Evolutionary conservation across 768 basidiomycete genomes (phyloP).

Genomic region (Cystobasidium tubakii): DNA sequence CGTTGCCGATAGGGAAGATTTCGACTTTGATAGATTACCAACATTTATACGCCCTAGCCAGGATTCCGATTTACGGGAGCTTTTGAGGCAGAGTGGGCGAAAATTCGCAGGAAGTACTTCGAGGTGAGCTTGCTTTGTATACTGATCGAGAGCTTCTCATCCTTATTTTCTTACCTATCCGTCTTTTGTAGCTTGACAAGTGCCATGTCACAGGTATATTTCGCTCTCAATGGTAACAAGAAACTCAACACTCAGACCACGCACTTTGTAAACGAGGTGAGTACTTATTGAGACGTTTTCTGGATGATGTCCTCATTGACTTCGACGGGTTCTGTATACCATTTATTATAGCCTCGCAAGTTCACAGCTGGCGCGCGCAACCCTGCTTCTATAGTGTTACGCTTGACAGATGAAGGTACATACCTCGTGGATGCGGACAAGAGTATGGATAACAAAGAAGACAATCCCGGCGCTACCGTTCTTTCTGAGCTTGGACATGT

Average conservation of each 20-base stretch:
- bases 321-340: too few relatives aligned
- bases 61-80: slow-evolving; percentile 59
- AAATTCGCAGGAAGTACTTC: slow-evolving; percentile 79
- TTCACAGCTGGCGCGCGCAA: slow-evolving; percentile 76
- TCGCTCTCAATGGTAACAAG: slow-evolving; percentile 69
- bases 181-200: slow-evolving; percentile 46
- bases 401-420: slow-evolving; percentile 52
- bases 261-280: slow-evolving; percentile 58
- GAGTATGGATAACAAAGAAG: slow-evolving; percentile 41
- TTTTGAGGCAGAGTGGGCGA: slow-evolving; percentile 60
- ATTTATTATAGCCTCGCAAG: slow-evolving; percentile 53
- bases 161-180: not conserved
- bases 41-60: slow-evolving; percentile 50
- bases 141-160: too few relatives aligned
- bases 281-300: slow-evolving; percentile 56
- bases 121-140: slow-evolving; percentile 51
- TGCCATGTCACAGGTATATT: slow-evolving; percentile 79
- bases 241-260: slow-evolving; percentile 49
- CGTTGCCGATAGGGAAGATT: slow-evolving; percentile 71
- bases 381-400: slow-evolving; percentile 65
- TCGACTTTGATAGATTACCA: slow-evolving; percentile 71
- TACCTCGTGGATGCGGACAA: slow-evolving; percentile 52
- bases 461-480: slow-evolving; percentile 35
- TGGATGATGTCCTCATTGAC: too few relatives aligned
- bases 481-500: slow-evolving; percentile 65